A percentile compares a stretch with the other conserved stretches of the same genome.
These are phyloP conservation scores for grape (Vitis vinifera) DNA, from an alignment of 164 flowering plant genomes.

Conservation along the genomic window ASM3070453v1 NC_081817.1:23341501-23342000, in stretches of 20 bases:
- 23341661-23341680: neutral
- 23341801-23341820: neutral
- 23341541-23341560: slow-evolving; percentile 72
- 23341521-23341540: slow-evolving; percentile 62
- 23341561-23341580: slow-evolving; percentile 59
- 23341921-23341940: slow-evolving; percentile 29
- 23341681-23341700: slow-evolving; percentile 46
- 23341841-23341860: slow-evolving; percentile 28
- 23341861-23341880: slow-evolving; percentile 48
- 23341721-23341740: slow-evolving; percentile 55
- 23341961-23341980: neutral
- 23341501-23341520: slow-evolving; percentile 58
- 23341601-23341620: slow-evolving; percentile 1
- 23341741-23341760: slow-evolving; percentile 42
- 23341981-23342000: neutral
- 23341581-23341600: slow-evolving; percentile 1
- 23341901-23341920: slow-evolving; percentile 49
- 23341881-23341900: slow-evolving; percentile 60
- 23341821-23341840: too few relatives aligned
- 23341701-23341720: slow-evolving; percentile 64
- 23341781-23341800: neutral
- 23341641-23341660: neutral
- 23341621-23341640: neutral
- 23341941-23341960: neutral
- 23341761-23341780: slow-evolving; percentile 9